Evolutionary conservation across 768 basidiomycete species (phyloP).

Genomic region (Leccinum obscurum): DNA sequence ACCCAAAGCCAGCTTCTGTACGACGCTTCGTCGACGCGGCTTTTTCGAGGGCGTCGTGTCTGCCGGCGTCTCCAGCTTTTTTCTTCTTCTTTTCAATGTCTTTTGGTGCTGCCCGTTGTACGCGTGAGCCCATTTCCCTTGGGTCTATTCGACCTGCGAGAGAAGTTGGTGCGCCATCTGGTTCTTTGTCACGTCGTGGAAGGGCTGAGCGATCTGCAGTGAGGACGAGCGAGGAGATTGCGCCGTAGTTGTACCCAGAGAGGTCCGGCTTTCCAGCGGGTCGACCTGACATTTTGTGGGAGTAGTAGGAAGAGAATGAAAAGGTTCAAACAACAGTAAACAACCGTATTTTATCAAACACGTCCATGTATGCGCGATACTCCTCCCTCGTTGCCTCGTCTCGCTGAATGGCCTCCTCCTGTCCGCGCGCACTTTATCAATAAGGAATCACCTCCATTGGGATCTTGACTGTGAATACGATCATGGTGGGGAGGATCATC

Average conservation of each 20-base stretch:
- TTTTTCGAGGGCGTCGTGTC: conserved; percentile 57
- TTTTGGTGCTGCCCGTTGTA: conserved; percentile 77
- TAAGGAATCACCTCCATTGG: conserved; percentile 5
- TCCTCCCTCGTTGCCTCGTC: conserved; percentile 7
- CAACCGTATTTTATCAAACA: neutral
- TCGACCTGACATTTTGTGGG: conserved; percentile 38
- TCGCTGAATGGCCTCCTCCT: conserved; percentile 12
- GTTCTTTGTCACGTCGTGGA: conserved; percentile 90
- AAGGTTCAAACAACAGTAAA: neutral
- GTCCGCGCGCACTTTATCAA: neutral
- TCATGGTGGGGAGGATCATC: neutral
- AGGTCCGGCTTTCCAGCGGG: conserved; percentile 67
- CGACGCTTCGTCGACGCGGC: conserved; percentile 54
- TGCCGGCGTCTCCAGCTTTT: conserved; percentile 57
- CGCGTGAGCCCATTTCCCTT: conserved; percentile 92
- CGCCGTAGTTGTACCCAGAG: conserved; percentile 94
- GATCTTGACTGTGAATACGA: neutral
- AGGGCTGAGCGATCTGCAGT: conserved; percentile 84
- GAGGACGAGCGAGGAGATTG: conserved; percentile 91
- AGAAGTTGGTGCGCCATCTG: conserved; percentile 93
- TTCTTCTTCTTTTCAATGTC: conserved; percentile 95
- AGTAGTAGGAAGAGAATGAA: neutral
- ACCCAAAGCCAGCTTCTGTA: conserved; percentile 69
- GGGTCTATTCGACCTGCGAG: conserved; percentile 78
- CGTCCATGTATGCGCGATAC: conserved; percentile 3